Percentiles rank a stretch among this genome's conserved stretches.
These are phyloP conservation scores for Oxytropis ochrocephala DNA, from an alignment of 306 rosid species.

Conservation along the genomic window DNA sequence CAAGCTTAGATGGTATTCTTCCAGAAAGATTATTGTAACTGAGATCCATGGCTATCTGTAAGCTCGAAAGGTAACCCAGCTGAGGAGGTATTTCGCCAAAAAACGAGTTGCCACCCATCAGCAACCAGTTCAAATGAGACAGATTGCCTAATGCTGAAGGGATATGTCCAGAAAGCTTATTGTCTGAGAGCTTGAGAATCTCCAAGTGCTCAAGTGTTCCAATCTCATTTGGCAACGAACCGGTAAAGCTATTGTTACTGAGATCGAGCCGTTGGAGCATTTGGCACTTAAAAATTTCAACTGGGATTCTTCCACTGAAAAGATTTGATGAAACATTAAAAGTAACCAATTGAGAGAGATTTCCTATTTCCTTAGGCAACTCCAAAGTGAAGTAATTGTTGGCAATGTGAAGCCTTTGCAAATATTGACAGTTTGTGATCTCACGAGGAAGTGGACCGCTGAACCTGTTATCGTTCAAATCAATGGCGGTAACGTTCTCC, in stretches of 20 bases:
- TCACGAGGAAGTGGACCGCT: constrained; percentile 68
- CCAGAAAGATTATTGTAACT: constrained; percentile 77
- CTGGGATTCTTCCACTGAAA: constrained; percentile 57
- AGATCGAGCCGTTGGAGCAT: constrained; percentile 91
- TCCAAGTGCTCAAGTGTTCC: constrained; percentile 85
- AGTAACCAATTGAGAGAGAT: constrained; percentile 72
- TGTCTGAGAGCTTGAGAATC: constrained; percentile 69
- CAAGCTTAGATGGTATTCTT: constrained; percentile 62
- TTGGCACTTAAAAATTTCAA: constrained; percentile 54
- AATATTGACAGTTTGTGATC: constrained; percentile 50
- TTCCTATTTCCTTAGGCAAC: constrained; percentile 83
- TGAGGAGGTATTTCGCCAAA: constrained; percentile 71
- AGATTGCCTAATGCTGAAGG: constrained; percentile 67
- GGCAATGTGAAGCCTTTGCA: constrained; percentile 92
- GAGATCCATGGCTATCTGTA: constrained; percentile 91
- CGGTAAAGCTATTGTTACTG: constrained; percentile 55
- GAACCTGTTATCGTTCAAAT: constrained; percentile 70
- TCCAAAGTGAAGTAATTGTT: constrained; percentile 61
- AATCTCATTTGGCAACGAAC: constrained; percentile 59
- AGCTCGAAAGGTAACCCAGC: constrained; percentile 71
- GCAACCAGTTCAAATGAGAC: constrained; percentile 72
- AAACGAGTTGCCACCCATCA: constrained; percentile 72
- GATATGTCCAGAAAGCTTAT: constrained; percentile 62
- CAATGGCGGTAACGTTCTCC: constrained; percentile 62
- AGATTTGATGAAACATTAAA: constrained; percentile 78